phyloP scores from a whole-genome alignment of 805 yeast genomes.

The Cyberlindnera xylosilytica region DNA sequence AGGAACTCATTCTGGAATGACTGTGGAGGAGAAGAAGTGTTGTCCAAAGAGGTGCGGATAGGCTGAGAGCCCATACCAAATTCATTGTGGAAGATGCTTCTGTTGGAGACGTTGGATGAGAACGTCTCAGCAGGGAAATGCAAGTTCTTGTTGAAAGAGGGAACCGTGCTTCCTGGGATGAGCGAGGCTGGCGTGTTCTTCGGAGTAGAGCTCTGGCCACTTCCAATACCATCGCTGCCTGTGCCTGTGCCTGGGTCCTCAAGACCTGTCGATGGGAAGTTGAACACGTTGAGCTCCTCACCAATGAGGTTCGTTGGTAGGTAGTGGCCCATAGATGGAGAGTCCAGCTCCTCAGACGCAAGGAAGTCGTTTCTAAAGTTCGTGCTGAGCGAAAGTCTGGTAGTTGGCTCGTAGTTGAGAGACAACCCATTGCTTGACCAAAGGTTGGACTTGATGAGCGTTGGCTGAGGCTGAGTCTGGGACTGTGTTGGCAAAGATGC shows the following conservation, averaged over 20 bases:
- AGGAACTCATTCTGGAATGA: conserved; percentile 20
- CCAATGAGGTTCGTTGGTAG: conserved; percentile 34
- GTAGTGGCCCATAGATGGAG: conserved; percentile 33
- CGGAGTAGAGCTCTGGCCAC: conserved; percentile 9
- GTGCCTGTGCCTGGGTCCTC: background rate
- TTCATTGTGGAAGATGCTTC: conserved; percentile 20
- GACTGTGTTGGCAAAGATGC: background rate
- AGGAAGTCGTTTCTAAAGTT: conserved; percentile 2
- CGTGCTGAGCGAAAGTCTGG: conserved; percentile 13
- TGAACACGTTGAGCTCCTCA: conserved; percentile 22
- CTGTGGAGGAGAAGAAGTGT: conserved; percentile 19
- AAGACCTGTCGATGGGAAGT: conserved; percentile 4
- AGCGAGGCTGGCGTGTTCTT: conserved; percentile 5
- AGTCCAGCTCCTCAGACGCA: conserved; percentile 28
- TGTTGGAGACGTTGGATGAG: conserved; percentile 15
- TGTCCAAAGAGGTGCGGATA: conserved; percentile 17
- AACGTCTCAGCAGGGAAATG: conserved; percentile 12
- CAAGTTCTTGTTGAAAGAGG: conserved; percentile 7
- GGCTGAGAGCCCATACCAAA: conserved; percentile 17
- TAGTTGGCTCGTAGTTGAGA: conserved; percentile 6
- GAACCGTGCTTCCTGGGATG: background rate
- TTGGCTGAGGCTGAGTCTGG: conserved; percentile 1
- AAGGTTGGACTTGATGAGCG: conserved; percentile 4
- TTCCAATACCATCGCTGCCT: conserved; percentile 6
- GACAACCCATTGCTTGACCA: conserved; percentile 13